phyloP scores from a whole-genome alignment of 495 filamentous ascomycete genomes.

The Aspergillus haitiensis region DNA sequence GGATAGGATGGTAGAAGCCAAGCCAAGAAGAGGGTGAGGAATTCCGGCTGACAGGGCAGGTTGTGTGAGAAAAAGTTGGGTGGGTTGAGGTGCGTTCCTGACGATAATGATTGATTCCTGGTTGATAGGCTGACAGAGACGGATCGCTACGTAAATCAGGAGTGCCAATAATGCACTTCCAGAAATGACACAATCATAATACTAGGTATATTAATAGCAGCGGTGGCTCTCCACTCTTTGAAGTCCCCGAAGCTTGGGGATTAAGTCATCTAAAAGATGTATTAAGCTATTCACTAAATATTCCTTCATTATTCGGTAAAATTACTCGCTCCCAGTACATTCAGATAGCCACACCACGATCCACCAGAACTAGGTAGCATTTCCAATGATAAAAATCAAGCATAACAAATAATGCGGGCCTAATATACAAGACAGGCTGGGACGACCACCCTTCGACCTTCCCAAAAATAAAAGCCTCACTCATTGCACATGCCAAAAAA shows the following conservation, averaged over 20 bases:
- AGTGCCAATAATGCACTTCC: slow-evolving; percentile 29
- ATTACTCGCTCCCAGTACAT: neutral
- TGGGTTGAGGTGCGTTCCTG: slow-evolving; percentile 19
- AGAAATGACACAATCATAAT: neutral
- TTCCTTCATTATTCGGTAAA: neutral
- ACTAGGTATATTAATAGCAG: slow-evolving; percentile 8
- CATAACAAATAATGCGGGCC: slow-evolving; percentile 8
- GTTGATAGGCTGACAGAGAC: neutral
- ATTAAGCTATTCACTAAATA: too few relatives aligned
- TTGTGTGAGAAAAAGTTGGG: slow-evolving; percentile 6
- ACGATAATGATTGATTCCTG: slow-evolving; percentile 1
- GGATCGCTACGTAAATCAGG: slow-evolving; percentile 28
- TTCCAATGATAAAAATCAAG: neutral
- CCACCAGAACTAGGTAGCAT: slow-evolving; percentile 2
- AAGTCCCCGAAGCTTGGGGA: neutral
- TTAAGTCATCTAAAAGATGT: too few relatives aligned
- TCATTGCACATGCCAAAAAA: slow-evolving; percentile 1
- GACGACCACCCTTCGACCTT: too few relatives aligned
- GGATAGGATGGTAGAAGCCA: slow-evolving; percentile 12
- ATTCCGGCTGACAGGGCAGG: slow-evolving; percentile 9
- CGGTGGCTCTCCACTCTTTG: slow-evolving; percentile 1
- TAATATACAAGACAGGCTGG: slow-evolving; percentile 15
- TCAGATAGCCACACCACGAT: neutral
- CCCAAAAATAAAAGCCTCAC: neutral
- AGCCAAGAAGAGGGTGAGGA: slow-evolving; percentile 1